Base-by-base conservation (phyloP, 179 eudicot species). In the Drosera spatulata region DNA sequence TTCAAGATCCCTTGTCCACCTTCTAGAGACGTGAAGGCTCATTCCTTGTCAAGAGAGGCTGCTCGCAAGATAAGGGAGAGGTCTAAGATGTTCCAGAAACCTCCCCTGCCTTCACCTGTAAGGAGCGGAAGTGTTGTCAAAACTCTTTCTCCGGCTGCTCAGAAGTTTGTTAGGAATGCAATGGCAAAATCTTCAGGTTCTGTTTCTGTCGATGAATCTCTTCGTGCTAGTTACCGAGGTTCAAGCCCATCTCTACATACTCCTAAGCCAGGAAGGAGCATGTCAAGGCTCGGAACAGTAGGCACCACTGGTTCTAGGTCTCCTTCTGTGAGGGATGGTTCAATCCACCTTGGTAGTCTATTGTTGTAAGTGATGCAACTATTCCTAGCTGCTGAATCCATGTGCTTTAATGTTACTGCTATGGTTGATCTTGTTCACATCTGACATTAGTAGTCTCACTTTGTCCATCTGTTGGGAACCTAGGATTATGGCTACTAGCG, bases 161-260 rank as follows among this genome's bases (percentile, higher is more conserved):
- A 79, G 75, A 91, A 91, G 75, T 91, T 91, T 69, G 72, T 91
- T 72, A 69, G 95, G 74, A 85, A 78, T 62, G 98, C 98, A 33
- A 83, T 91, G 78, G 82, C 95, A 2, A 91, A 88, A 70, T 79
- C 95, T 0, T 77, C 95, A 6, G 41, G 14, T 0, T 71, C 72
- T 10, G 84, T 86, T 8, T 22, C 33, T 22, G 33, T 22, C 33
- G 96, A 84, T 67, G 96, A 85, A 73, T 85, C 91, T 62, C 81
- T 91, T 14, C 87, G 98, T 58, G 98, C 98, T 46, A 88, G 96
- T 81, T 91, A 91, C 61, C 77, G 95, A 57, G 85, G 95, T 45
- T 75, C 85, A 15, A 91, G 98, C 67, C 98, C 98, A 37, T 86
- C 75, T 14, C 3, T 69, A 41, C 69, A 72, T 56, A 91, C 96